Evolutionary conservation across 2,329 filamentous ascomycete species (phyloP), one percentile per base, ranked within the genome.

Genomic region (Penicillium palitans): DNA sequence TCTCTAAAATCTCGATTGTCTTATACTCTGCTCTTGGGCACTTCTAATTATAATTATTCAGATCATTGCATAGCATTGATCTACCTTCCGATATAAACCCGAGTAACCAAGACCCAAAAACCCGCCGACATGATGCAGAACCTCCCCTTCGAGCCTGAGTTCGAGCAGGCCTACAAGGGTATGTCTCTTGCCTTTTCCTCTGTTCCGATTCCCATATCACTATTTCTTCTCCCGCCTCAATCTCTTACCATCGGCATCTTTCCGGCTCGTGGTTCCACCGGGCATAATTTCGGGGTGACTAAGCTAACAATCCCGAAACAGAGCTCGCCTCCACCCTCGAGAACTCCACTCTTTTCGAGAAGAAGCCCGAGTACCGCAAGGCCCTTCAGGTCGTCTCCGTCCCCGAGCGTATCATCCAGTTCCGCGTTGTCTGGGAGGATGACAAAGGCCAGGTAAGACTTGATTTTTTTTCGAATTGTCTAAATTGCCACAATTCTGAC

Each of bases 131-230:
- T 66, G 67, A 95, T 96, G 90, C 90, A 92, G 68, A 89, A 95
- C 83, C 84, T 95, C 72, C 87, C 90, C 52, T 81, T 82, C 65
- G 93, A 98, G 86, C 93, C 95, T 74, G 93, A 99, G 83, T 98
- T 98, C 83, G 88, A 97, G 87, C 93, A 98, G 86, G 93, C 93
- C 74, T 96, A 96, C 87, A 91, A 92, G 78, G 91, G 91, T 96
- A 81, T 73, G 83, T 76, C 55, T 46, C 15, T 33, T 9, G 4
- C 47, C 55, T 29, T 49, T 8, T 39, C 10, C 27, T 31, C 7
- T 12, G 27, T 49, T 57, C 39, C 39, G 33, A n/a, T 27, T 12
- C 37, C 25, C 25, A 35, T 12, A 58, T 52, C 44, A 46, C 33
- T 12, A 33, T 24, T 48, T 27, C 19, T 21, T 29, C 7, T 7